Evolutionary conservation across 2,329 filamentous ascomycete genomes (phyloP).

Genomic region (Botrytis deweyae): DNA sequence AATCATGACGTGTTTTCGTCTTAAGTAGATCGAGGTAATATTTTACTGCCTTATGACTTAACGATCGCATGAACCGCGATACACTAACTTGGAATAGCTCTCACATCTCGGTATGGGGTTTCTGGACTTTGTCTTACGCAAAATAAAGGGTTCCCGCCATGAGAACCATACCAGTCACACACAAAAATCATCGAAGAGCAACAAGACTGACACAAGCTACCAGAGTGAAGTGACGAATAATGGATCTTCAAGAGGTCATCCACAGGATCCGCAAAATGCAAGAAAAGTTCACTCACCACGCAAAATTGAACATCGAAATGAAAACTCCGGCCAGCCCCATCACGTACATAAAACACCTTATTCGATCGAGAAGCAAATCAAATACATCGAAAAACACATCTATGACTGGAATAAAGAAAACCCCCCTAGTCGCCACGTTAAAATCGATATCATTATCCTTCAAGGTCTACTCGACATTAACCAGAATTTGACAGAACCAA

Average conservation of each 20-base stretch:
- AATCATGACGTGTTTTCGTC: neutral
- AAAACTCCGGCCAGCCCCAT: neutral
- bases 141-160: neutral
- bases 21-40: constrained; percentile 4
- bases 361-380: neutral
- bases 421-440: neutral
- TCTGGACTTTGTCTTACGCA: neutral
- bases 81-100: neutral
- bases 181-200: neutral
- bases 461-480: neutral
- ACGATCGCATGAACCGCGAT: neutral
- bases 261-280: neutral
- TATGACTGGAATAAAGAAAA: neutral
- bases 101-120: neutral
- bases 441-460: neutral
- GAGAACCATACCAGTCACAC: neutral
- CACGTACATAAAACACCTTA: neutral
- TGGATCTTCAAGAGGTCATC: neutral
- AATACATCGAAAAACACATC: neutral
- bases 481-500: neutral
- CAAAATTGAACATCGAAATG: neutral
- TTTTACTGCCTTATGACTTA: neutral
- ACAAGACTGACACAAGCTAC: neutral
- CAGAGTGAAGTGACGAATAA: neutral
- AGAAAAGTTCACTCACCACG: neutral